Conservation (phyloP, 208 protist genomes). For the Wallacemonas rigidus region DNA sequence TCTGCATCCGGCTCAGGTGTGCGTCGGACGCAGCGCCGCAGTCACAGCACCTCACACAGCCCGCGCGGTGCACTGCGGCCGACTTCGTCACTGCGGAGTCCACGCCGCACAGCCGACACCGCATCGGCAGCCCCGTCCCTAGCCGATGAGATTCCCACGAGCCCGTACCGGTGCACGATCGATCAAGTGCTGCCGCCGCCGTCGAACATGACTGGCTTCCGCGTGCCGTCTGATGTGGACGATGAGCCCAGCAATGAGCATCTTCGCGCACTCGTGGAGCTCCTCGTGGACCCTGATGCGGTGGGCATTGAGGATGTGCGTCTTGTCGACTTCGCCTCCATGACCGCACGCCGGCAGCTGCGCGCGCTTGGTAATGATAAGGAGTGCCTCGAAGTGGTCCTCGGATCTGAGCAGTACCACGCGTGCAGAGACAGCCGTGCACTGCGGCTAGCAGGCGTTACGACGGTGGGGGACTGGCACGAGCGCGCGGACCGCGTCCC, state of each 20-base stretch:
- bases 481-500: constrained; percentile 67
- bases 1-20: no score
- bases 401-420: constrained; percentile 65
- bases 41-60: constrained; percentile 10
- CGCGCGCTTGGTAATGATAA: constrained; percentile 48
- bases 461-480: constrained; percentile 71
- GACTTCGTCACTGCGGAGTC: neutral
- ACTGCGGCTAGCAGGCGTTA: constrained; percentile 66
- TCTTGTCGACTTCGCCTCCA: constrained; percentile 69
- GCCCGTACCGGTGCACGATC: constrained; percentile 23
- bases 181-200: constrained; percentile 22
- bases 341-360: constrained; percentile 65
- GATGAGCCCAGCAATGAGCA: constrained; percentile 17
- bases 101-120: constrained; percentile 1
- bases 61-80: neutral
- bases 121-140: neutral
- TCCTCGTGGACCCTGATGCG: constrained; percentile 65
- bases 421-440: constrained; percentile 62
- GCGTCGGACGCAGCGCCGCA: neutral
- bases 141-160: neutral
- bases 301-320: constrained; percentile 60
- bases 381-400: constrained; percentile 58
- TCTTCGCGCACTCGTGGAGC: constrained; percentile 57
- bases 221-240: constrained; percentile 1
- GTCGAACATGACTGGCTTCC: constrained; percentile 9